phyloP scores from a whole-genome alignment of 177 flowering plant species.

The Vitis hybrid region DNA sequence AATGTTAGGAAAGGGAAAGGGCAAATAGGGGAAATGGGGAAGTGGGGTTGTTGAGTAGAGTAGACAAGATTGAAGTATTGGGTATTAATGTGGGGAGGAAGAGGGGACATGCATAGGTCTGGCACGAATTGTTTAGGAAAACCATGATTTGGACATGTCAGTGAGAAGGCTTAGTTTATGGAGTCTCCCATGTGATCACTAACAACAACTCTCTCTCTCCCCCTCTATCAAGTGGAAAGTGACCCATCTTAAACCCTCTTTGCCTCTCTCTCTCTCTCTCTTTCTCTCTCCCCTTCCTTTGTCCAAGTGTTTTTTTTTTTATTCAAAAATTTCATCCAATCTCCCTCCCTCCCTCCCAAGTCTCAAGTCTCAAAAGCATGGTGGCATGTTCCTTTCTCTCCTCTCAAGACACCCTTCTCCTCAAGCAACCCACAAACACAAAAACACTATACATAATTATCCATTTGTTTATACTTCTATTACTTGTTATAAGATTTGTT shows the following conservation, averaged over 20 bases:
- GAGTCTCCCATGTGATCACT: conserved; percentile 46
- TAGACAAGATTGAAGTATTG: conserved; percentile 18
- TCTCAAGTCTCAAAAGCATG: conserved; percentile 11
- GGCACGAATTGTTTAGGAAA: conserved; percentile 39
- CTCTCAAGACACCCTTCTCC: conserved; percentile 39
- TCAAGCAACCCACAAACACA: conserved; percentile 27
- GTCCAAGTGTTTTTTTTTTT: conserved; percentile 2
- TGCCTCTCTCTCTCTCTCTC: conserved; percentile 4
- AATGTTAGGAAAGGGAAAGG: neutral
- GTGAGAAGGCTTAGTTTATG: conserved; percentile 21
- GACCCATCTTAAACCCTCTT: conserved; percentile 19
- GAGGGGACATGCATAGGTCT: conserved; percentile 38
- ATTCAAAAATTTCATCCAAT: conserved; percentile 4
- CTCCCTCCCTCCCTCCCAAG: conserved; percentile 6
- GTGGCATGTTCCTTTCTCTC: conserved; percentile 48
- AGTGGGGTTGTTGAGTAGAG: neutral
- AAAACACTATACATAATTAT: neutral
- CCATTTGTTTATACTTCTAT: too few relatives aligned
- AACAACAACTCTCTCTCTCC: conserved; percentile 10
- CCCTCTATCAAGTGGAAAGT: conserved; percentile 37
- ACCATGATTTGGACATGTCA: conserved; percentile 50
- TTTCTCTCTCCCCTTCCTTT: conserved; percentile 2
- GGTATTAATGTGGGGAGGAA: conserved; percentile 18
- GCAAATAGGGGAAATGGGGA: conserved; percentile 1
- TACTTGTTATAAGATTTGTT: too few relatives aligned